Conservation (phyloP, 2,329 filamentous ascomycete species). For the Hypoxylon sp. region DNA sequence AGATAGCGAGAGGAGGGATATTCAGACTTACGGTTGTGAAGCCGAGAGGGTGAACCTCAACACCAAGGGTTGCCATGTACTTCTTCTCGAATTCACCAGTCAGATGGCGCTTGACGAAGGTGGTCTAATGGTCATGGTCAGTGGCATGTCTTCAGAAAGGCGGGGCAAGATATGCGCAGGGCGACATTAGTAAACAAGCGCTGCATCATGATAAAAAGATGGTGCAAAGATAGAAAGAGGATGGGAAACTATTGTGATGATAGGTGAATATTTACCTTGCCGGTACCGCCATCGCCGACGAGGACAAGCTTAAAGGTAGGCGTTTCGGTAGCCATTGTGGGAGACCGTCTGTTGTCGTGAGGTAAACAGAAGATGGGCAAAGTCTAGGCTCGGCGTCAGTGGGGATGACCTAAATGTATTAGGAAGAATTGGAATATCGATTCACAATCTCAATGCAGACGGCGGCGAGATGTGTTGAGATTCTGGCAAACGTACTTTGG, state of each 20-base stretch:
- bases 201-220: neutral
- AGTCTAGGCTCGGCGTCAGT: constrained; percentile 49
- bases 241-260: constrained; percentile 28
- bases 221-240: neutral
- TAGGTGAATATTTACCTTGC: constrained; percentile 78
- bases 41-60: constrained; percentile 97
- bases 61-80: constrained; percentile 99
- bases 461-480: constrained; percentile 13
- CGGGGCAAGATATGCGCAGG: constrained; percentile 50
- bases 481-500: constrained; percentile 33
- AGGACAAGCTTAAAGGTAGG: constrained; percentile 99
- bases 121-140: constrained; percentile 76
- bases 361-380: constrained; percentile 64
- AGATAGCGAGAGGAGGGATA: constrained; percentile 23
- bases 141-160: constrained; percentile 43
- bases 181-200: constrained; percentile 32
- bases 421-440: constrained; percentile 12
- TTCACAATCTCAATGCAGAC: constrained; percentile 18
- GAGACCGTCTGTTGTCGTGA: constrained; percentile 53
- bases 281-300: constrained; percentile 98
- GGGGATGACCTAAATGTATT: constrained; percentile 42
- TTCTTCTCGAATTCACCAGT: constrained; percentile 99
- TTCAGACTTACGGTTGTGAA: constrained; percentile 90
- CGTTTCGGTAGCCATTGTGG: constrained; percentile 74
- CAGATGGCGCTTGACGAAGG: constrained; percentile 99